Evolutionary conservation across 768 basidiomycete genomes (phyloP), one percentile per base, ranked within the genome.

Genomic region (Collybia sordida): DNA sequence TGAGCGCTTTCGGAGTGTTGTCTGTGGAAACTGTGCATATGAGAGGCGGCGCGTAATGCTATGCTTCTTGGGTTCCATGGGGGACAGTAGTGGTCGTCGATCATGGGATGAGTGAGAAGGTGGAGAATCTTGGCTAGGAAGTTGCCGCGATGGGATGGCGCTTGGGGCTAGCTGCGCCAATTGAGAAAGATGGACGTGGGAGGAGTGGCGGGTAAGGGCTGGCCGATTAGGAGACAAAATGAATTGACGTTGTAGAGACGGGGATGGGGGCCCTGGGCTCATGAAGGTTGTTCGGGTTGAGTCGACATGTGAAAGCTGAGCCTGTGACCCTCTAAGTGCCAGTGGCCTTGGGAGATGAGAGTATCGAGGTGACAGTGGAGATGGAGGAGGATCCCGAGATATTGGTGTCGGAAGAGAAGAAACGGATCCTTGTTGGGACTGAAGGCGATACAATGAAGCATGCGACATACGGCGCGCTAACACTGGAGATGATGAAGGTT

Each of bases 1-100:
- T 1, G 70, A 65, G 21, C 68, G 63, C 42, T 64, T 68, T 24
- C 68, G 60, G 37, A 60, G 57, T 37, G 54, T 50, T 6, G 60
- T 50, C 40, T 62, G 59, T 21, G 67, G 60, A 17, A 62, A 55
- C 22, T 63, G 67, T 2, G 61, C 64, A 24, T 56, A 56, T 17
- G 66, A 70, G 15, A 59, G 49, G 3, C 64, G 53, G 27, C 64
- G 64, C 7, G 57, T 40, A 17, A 68, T 59, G 6, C 57, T 49
- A 1, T 59, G 55, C 14, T 45, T 58, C 35, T 34, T 38, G 19
- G 52, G 50, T 9, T 48, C 14, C 45, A 37, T 19, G 24, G 55
- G 51, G 14, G 55, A 49, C 6, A 48, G 17, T 39, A 47, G 34
- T 5, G 35, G 50, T 31, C 36, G 38, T 17, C 54, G 37, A 25